Evolutionary conservation across 208 protist genomes (phyloP), one percentile per base, ranked within the genome.

Genomic region (Crithidia brevicula): DNA sequence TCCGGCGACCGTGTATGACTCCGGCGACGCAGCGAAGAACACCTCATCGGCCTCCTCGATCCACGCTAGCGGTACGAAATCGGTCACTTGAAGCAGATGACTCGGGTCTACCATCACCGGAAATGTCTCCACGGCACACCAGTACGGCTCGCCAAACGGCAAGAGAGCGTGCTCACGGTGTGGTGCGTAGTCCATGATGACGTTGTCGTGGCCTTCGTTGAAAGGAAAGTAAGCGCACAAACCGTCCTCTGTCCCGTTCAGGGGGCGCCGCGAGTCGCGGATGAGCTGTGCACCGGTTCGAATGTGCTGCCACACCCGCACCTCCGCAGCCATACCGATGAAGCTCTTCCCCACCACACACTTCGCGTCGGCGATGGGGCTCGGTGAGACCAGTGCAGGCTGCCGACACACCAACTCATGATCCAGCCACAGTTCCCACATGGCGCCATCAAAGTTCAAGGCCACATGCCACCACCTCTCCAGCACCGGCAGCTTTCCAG

Each of bases 391-490:
- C 7, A 89, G 69, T 27, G 88, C 83, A 13, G 70, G 70, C 31
- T 77, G 70, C 9, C 58, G 60, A 9, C 81, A 53, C 13, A 86
- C 86, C 56, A 94, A 61, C 20, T 63, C 40, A 50, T 86, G 68
- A 72, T 97, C 77, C 18, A 97, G 70, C 75, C 79, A 94, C 57
- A 97, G 62, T 59, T 93, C 83, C 90, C 92, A 97, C 33, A 74
- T 74, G 0, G 74, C 83, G 22, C 92, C 92, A 30, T 85, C 91
- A 76, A 93, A 97, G 64, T 93, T 87, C 30, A 97, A 86, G n/a
- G 82, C 92, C 6, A 97, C 86, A 63, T 95, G 88, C 80, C 86
- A 94, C 92, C 92, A 97, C 23, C 85, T 72, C 58, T 92, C 59
- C 38, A 90, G 58, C 45, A 88, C 81, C 16, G 75, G 81, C 4